Percentiles rank a stretch among this genome's conserved stretches.
These are phyloP conservation scores for Hypoxylon intermedium DNA, from an alignment of 495 filamentous ascomycete species.

Conservation along the genomic window DNA sequence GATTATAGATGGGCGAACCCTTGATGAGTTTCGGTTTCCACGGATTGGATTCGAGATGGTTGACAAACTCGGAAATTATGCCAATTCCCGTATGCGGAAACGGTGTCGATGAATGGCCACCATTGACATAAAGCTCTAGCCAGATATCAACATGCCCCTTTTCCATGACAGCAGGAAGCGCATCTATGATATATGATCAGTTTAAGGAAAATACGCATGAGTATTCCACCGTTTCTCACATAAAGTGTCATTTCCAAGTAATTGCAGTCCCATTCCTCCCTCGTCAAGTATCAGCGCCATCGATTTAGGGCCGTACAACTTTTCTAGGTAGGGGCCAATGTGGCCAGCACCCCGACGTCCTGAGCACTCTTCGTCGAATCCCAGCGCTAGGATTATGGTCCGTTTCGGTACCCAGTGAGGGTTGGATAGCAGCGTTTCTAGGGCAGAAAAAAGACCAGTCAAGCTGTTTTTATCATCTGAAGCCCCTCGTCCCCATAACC, in stretches of 20 bases:
- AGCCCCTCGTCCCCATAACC: constrained; percentile 67
- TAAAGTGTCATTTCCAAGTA: constrained; percentile 46
- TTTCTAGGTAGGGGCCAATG: constrained; percentile 58
- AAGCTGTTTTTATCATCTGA: constrained; percentile 73
- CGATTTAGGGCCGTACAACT: constrained; percentile 61
- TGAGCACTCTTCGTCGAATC: constrained; percentile 71
- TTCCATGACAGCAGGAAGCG: constrained; percentile 53
- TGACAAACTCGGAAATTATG: constrained; percentile 67
- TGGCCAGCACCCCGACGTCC: constrained; percentile 64
- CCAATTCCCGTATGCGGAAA: constrained; percentile 69
- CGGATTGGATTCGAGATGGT: constrained; percentile 64
- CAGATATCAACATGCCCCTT: constrained; percentile 62
- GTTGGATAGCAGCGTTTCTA: constrained; percentile 63
- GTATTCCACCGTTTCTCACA: constrained; percentile 36
- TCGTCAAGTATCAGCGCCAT: constrained; percentile 70
- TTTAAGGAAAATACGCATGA: constrained; percentile 51
- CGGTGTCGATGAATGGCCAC: constrained; percentile 67
- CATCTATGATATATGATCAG: constrained; percentile 51
- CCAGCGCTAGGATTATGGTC: constrained; percentile 67
- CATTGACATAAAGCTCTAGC: constrained; percentile 62
- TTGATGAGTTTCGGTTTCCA: constrained; percentile 52
- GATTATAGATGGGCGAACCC: constrained; percentile 48
- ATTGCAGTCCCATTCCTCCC: constrained; percentile 60
- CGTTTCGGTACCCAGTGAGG: constrained; percentile 62
- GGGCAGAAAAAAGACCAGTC: constrained; percentile 64